These are phyloP conservation scores for Trichoderma sp. DNA, from an alignment of 2,329 filamentous ascomycete genomes.

Conservation along the genomic window DNA sequence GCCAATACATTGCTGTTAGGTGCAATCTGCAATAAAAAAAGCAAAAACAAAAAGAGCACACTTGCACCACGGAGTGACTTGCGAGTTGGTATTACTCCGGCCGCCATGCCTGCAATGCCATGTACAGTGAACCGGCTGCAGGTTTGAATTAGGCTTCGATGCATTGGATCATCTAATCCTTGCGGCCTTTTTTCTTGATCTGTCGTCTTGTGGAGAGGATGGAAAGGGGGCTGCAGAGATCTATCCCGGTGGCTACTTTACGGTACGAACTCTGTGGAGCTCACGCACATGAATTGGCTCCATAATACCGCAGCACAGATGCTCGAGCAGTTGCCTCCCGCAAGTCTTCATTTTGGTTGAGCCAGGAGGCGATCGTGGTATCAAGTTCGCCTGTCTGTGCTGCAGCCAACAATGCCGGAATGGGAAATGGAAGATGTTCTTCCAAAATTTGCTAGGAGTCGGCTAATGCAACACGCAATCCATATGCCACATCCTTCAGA, in stretches of 20 bases:
- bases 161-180: background rate
- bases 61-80: background rate
- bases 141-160: background rate
- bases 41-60: background rate
- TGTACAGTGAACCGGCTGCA: background rate
- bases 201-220: background rate
- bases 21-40: background rate
- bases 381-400: background rate
- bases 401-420: background rate
- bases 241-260: background rate
- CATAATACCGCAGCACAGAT: background rate
- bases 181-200: background rate
- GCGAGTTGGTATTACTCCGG: background rate
- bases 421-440: background rate
- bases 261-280: constrained; percentile 11
- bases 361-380: background rate
- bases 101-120: background rate
- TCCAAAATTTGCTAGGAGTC: background rate
- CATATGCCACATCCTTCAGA: background rate
- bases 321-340: background rate
- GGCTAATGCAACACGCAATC: background rate
- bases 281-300: constrained; percentile 2
- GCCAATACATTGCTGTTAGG: background rate
- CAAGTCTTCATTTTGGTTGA: constrained; percentile 7
- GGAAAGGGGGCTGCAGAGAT: constrained; percentile 16